Conservation (phyloP, 75 land plant genomes). For the Picea glauca region DNA sequence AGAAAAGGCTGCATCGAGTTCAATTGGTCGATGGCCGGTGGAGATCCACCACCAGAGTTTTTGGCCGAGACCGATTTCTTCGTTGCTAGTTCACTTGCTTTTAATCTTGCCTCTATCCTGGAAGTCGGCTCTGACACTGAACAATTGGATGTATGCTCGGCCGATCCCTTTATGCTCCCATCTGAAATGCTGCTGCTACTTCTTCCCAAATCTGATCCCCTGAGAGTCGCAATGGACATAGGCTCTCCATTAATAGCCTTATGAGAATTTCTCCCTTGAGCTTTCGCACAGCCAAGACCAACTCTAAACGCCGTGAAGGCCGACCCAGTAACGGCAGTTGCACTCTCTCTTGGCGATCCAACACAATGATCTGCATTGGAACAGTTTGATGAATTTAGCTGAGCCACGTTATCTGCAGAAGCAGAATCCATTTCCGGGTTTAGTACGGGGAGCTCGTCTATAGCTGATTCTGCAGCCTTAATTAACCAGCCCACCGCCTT, state of each 20-base stretch:
- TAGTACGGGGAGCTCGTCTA: constrained; percentile 56
- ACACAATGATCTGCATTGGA: constrained; percentile 7
- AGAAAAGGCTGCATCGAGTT: no score
- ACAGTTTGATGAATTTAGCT: not conserved
- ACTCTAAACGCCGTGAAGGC: no score
- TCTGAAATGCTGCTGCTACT: constrained; percentile 46
- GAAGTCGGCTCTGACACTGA: constrained; percentile 60
- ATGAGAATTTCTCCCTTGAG: no score
- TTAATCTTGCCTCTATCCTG: constrained; percentile 16
- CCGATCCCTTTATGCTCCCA: constrained; percentile 5
- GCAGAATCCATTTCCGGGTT: not conserved
- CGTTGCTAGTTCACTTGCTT: not conserved
- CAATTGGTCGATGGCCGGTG: not conserved
- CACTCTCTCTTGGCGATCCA: not conserved
- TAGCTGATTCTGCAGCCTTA: constrained; percentile 64
- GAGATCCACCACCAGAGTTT: not conserved
- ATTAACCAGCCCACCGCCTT: constrained; percentile 96
- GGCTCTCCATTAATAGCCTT: no score
- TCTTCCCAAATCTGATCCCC: constrained; percentile 10
- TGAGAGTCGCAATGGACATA: not conserved
- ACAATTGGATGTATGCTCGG: constrained; percentile 53
- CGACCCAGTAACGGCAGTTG: constrained; percentile 1
- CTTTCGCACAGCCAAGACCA: no score
- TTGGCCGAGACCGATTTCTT: constrained; percentile 11
- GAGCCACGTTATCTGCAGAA: constrained; percentile 15